These are phyloP conservation scores for Nitzschia palea DNA, from an alignment of 108 stramenopile species.

Conservation along the genomic window DNA sequence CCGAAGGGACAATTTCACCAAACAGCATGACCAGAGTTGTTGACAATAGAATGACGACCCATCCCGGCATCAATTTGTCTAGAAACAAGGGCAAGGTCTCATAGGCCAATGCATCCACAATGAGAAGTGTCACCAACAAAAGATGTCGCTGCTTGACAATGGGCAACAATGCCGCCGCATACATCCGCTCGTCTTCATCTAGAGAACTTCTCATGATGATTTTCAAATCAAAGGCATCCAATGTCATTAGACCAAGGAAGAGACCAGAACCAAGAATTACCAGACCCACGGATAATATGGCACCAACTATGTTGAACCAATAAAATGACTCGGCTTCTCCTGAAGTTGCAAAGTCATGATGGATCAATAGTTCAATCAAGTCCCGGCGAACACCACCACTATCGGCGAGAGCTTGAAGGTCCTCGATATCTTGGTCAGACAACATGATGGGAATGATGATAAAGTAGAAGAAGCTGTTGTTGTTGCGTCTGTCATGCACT, in stretches of 20 bases:
- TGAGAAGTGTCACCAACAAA: constrained; percentile 82
- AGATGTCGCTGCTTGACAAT: constrained; percentile 75
- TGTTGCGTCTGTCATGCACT: neutral
- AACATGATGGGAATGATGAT: neutral
- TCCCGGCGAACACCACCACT: neutral
- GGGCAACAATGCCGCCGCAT: constrained; percentile 45
- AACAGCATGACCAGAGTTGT: constrained; percentile 83
- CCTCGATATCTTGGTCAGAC: neutral
- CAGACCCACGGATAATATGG: constrained; percentile 43
- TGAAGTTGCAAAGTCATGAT: neutral
- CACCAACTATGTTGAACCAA: constrained; percentile 29
- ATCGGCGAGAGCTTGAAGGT: neutral
- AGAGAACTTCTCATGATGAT: constrained; percentile 50
- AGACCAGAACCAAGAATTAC: constrained; percentile 78
- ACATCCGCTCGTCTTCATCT: constrained; percentile 39
- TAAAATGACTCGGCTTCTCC: constrained; percentile 4
- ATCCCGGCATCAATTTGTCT: constrained; percentile 78
- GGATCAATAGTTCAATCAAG: neutral
- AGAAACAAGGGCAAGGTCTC: constrained; percentile 91
- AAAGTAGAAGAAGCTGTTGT: neutral
- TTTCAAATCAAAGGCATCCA: constrained; percentile 74
- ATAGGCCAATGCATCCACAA: constrained; percentile 87
- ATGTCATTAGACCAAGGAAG: constrained; percentile 77
- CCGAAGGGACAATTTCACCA: constrained; percentile 77
- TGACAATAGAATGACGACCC: constrained; percentile 79